These are phyloP conservation scores for Spergularia bocconei DNA, from an alignment of 148 eudicot genomes.

Conservation along the genomic window DNA sequence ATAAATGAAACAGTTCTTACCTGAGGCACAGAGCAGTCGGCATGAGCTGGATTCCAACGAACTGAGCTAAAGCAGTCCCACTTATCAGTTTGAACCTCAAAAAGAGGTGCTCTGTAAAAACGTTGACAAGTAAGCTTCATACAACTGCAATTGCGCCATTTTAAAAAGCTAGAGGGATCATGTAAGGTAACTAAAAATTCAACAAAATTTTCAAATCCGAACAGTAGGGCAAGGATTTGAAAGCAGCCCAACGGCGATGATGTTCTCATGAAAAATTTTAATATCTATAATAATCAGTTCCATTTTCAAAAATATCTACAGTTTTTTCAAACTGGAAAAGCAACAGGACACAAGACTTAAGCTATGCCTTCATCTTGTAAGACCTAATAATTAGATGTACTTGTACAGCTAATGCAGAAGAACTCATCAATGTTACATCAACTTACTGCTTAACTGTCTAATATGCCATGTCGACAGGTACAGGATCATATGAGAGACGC, in stretches of 20 bases:
- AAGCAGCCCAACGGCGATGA: too few relatives aligned
- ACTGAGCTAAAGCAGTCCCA: slow-evolving; percentile 90
- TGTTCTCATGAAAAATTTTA: neutral
- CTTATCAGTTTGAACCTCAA: slow-evolving; percentile 85
- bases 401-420: neutral
- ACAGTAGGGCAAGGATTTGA: too few relatives aligned
- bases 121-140: slow-evolving; percentile 13
- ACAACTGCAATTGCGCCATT: neutral
- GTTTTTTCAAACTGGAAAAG: neutral
- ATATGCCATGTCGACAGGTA: neutral
- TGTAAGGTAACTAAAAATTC: neutral
- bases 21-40: slow-evolving; percentile 97
- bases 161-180: neutral
- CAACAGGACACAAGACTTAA: neutral
- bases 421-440: neutral
- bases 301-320: neutral
- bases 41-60: slow-evolving; percentile 83
- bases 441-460: neutral
- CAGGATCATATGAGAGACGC: neutral
- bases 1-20: slow-evolving; percentile 34
- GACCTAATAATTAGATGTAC: neutral
- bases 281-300: neutral
- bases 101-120: slow-evolving; percentile 85
- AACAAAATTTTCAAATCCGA: neutral
- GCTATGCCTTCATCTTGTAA: neutral